Evolutionary conservation across 192 early-diverging fungal genomes (phyloP).

Genomic region (Linnemannia zychae): DNA sequence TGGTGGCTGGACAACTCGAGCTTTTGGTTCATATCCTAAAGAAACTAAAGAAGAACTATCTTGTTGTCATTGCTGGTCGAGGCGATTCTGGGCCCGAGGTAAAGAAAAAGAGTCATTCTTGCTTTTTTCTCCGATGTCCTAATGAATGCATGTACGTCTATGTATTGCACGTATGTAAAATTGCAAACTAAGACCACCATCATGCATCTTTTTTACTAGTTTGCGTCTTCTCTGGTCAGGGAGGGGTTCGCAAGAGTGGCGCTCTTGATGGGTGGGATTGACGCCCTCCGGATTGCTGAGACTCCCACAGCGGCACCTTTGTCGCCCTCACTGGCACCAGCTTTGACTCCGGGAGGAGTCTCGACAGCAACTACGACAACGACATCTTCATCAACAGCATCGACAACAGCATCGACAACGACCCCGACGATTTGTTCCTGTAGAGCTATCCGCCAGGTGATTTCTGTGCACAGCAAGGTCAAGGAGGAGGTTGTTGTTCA

Average conservation of each 20-base stretch:
- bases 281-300: conserved; percentile 55
- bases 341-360: no score
- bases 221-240: conserved; percentile 61
- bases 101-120: not conserved
- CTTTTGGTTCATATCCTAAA: conserved; percentile 57
- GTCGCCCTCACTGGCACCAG: not conserved
- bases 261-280: conserved; percentile 66
- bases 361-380: not conserved
- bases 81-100: conserved; percentile 67
- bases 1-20: conserved; percentile 58
- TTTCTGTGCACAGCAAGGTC: conserved; percentile 31
- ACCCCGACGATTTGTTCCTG: conserved; percentile 37
- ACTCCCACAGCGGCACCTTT: conserved; percentile 8
- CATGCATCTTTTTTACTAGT: conserved; percentile 46
- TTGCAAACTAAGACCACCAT: not conserved
- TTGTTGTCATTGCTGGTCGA: conserved; percentile 62
- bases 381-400: not conserved
- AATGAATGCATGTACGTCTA: not conserved
- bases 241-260: conserved; percentile 60
- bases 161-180: not conserved
- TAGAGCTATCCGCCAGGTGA: conserved; percentile 36
- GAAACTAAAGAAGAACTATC: conserved; percentile 67
- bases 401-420: not conserved
- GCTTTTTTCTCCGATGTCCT: not conserved
- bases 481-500: conserved; percentile 43